These are phyloP conservation scores for Trametes gibbosa DNA, from an alignment of 768 basidiomycete species.

Conservation along the genomic window DNA sequence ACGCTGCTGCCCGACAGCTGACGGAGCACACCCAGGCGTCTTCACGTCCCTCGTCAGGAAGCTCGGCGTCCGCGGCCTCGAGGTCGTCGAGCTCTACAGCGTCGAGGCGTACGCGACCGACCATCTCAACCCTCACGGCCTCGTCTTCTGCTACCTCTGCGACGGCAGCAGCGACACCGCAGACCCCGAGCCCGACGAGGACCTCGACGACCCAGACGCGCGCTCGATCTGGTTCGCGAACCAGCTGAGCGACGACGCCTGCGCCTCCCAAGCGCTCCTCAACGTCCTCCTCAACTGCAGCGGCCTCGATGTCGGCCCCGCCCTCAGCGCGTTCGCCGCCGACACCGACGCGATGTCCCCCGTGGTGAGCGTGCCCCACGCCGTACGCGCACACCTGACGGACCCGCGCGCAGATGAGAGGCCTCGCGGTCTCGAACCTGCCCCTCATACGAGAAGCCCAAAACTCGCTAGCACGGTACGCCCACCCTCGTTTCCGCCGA, in stretches of 20 bases:
- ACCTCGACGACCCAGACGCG: constrained; percentile 46
- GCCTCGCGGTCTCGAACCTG: constrained; percentile 59
- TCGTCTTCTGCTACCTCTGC: constrained; percentile 65
- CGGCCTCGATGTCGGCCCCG: constrained; percentile 45
- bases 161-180: constrained; percentile 39
- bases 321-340: constrained; percentile 41
- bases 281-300: constrained; percentile 61
- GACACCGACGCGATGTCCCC: constrained; percentile 58
- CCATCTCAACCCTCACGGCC: constrained; percentile 54
- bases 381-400: not conserved
- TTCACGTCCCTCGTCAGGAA: constrained; percentile 56
- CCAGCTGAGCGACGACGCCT: constrained; percentile 65
- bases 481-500: not conserved
- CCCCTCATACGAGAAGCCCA: constrained; percentile 52
- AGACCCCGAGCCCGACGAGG: not conserved
- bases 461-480: constrained; percentile 61
- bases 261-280: constrained; percentile 59
- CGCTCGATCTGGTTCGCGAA: constrained; percentile 66
- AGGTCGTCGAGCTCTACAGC: constrained; percentile 58
- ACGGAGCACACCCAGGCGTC: too few species aligned
- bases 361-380: constrained; percentile 40
- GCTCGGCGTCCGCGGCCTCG: constrained; percentile 51
- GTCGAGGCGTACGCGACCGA: constrained; percentile 65
- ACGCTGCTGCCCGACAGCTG: too few species aligned
- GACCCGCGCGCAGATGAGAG: constrained; percentile 53